phyloP scores from a whole-genome alignment of 768 basidiomycete genomes.

The Leccinum variicolor region DNA sequence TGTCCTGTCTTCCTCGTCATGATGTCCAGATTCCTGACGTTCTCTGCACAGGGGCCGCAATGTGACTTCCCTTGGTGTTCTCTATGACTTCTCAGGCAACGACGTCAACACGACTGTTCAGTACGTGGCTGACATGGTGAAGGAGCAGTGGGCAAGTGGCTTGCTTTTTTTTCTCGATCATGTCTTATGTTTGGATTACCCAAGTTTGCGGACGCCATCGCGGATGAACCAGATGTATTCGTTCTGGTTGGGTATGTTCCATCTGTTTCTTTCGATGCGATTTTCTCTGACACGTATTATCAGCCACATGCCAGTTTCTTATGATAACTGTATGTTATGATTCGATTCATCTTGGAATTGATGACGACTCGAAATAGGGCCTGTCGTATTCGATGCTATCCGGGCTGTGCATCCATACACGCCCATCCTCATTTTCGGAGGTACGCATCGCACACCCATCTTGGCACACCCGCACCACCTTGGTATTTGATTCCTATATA shows the following conservation, averaged over 20 bases:
- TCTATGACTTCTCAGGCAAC: constrained; percentile 76
- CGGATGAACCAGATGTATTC: constrained; percentile 80
- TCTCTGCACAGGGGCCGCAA: constrained; percentile 48
- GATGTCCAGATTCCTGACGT: not conserved
- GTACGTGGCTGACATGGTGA: constrained; percentile 67
- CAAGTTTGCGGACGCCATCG: constrained; percentile 75
- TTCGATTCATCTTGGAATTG: not conserved
- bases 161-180: not conserved
- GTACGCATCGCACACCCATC: constrained; percentile 26
- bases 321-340: constrained; percentile 55
- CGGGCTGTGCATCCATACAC: constrained; percentile 67
- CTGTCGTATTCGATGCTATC: constrained; percentile 68
- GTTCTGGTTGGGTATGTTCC: constrained; percentile 57
- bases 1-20: not conserved
- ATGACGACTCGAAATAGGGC: constrained; percentile 45
- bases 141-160: constrained; percentile 67
- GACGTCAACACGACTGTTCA: constrained; percentile 73
- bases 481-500: not conserved
- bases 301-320: constrained; percentile 81
- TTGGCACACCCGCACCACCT: not conserved
- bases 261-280: not conserved
- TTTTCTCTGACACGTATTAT: not conserved
- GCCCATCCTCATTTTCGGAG: constrained; percentile 83
- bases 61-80: constrained; percentile 77
- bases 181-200: not conserved